Evolutionary conservation across 2,329 filamentous ascomycete species (phyloP).

Genomic region (Nothopassalora personata): DNA sequence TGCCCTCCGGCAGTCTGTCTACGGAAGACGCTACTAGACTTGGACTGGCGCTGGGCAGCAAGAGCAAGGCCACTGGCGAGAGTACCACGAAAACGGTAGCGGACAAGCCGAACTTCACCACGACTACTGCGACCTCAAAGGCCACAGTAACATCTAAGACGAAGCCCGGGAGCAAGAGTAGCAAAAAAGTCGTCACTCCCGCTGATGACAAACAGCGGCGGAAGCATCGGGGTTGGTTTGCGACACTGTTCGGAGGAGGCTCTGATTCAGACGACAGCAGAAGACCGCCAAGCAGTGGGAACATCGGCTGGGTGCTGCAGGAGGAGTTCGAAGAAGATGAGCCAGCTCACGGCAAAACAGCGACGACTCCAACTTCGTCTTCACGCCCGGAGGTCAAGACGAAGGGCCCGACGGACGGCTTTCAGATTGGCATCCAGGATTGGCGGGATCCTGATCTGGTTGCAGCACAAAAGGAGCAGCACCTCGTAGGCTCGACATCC

Average conservation of each 20-base stretch:
- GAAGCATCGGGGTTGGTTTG: conserved; percentile 38
- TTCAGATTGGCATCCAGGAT: conserved; percentile 79
- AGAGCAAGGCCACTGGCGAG: conserved; percentile 9
- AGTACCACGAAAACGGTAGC: conserved; percentile 9
- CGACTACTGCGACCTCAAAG: conserved; percentile 19
- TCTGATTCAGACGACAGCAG: conserved; percentile 43
- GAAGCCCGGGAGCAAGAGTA: conserved; percentile 8
- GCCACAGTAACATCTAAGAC: conserved; percentile 12
- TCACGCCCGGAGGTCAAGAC: conserved; percentile 31
- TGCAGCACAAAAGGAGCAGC: conserved; percentile 35
- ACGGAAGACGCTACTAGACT: conserved; percentile 48
- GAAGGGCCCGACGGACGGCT: conserved; percentile 52
- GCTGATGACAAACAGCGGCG: conserved; percentile 7
- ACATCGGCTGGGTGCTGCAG: conserved; percentile 66
- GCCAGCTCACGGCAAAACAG: conserved; percentile 34
- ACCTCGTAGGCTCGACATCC: conserved; percentile 21
- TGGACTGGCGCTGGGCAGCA: conserved; percentile 33
- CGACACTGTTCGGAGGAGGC: conserved; percentile 35
- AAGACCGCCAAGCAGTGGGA: conserved; percentile 66
- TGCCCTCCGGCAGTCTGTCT: conserved; percentile 57
- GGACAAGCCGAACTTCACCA: conserved; percentile 28
- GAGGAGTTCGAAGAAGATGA: conserved; percentile 62
- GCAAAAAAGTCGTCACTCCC: conserved; percentile 25
- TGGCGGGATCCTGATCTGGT: conserved; percentile 77
- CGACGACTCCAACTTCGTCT: conserved; percentile 25